Percentiles rank a stretch among this genome's conserved stretches.
Conservation (phyloP, 2,329 filamentous ascomycete species). For the Monosporascus sp. region DNA sequence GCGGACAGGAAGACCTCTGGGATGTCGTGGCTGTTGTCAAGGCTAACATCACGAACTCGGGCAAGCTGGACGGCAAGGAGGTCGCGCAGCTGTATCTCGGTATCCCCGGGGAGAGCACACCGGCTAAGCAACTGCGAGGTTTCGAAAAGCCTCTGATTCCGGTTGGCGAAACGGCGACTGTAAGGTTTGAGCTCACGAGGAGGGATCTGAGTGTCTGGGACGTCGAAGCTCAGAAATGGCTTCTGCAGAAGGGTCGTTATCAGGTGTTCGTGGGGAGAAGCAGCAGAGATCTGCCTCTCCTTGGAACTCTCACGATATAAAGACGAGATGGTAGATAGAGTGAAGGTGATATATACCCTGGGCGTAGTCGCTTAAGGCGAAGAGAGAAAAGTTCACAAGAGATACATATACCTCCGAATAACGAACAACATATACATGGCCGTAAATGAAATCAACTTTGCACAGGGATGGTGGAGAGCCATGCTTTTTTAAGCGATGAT, state of each 20-base stretch:
- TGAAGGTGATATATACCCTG: too few species aligned
- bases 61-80: conserved; percentile 32
- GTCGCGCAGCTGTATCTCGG: conserved; percentile 40
- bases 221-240: conserved; percentile 51
- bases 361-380: too few species aligned
- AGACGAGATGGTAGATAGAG: too few species aligned
- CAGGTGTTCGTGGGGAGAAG: conserved; percentile 36
- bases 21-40: conserved; percentile 33
- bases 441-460: too few species aligned
- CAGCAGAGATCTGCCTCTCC: conserved; percentile 34
- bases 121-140: conserved; percentile 52
- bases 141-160: conserved; percentile 52
- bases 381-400: too few species aligned
- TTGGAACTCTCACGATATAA: conserved; percentile 27
- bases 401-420: too few species aligned
- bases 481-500: too few species aligned
- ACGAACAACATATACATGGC: too few species aligned
- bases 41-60: conserved; percentile 34
- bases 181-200: conserved; percentile 47
- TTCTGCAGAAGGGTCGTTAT: conserved; percentile 36
- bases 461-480: too few species aligned
- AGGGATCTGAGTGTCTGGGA: conserved; percentile 62
- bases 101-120: conserved; percentile 32
- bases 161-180: conserved; percentile 35
- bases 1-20: conserved; percentile 39